Evolutionary conservation across 768 basidiomycete genomes (phyloP).

Genomic region (Infundibulicybe gibba): DNA sequence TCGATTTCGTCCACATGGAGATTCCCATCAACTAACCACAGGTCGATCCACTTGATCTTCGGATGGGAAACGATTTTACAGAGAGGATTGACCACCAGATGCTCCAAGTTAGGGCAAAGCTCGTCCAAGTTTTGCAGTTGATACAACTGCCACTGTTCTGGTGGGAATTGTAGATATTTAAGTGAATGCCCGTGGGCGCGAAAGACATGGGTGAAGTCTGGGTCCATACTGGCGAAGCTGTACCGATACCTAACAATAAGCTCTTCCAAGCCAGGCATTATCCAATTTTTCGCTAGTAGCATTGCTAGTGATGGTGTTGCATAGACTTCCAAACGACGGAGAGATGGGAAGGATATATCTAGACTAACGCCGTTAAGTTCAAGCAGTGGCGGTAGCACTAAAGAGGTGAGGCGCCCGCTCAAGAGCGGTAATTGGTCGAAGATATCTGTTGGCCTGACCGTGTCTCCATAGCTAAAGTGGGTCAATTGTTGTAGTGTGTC

Average conservation of each 20-base stretch:
- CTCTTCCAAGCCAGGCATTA: not conserved
- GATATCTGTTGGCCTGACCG: not conserved
- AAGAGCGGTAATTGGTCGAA: not conserved
- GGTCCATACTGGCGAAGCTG: not conserved
- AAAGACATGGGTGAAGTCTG: conserved; percentile 1
- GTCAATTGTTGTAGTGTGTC: not conserved
- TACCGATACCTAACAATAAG: conserved; percentile 1
- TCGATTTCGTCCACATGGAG: no score
- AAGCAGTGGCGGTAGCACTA: not conserved
- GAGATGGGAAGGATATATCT: not conserved
- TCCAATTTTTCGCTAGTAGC: not conserved
- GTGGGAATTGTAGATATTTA: conserved; percentile 6
- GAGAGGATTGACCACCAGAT: conserved; percentile 5
- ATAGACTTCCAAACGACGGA: not conserved
- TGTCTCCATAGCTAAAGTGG: not conserved
- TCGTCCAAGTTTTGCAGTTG: conserved; percentile 2
- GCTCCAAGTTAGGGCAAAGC: conserved; percentile 5
- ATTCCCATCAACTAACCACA: not conserved
- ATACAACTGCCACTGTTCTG: conserved; percentile 1
- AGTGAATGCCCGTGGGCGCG: conserved; percentile 1
- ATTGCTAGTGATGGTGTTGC: not conserved
- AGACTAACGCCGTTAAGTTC: not conserved
- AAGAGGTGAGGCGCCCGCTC: no score
- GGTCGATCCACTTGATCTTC: conserved; percentile 8
- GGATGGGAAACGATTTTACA: not conserved